These are phyloP conservation scores for Nicotiana knightiana DNA, from an alignment of 257 asterid genomes.

Conservation along the genomic window DNA sequence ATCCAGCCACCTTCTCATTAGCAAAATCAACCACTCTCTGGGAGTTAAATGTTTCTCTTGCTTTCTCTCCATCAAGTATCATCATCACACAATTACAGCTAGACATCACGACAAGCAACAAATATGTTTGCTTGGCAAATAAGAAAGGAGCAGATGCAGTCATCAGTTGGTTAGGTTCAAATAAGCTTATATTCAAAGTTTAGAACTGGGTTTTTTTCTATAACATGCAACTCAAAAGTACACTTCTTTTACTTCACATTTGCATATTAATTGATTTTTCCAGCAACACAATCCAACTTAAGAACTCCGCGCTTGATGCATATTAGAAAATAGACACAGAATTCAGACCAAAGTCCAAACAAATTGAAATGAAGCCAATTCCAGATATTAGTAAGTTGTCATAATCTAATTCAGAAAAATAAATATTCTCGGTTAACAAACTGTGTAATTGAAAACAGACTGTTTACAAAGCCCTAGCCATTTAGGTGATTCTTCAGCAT, in stretches of 20 bases:
- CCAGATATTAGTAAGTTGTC: background rate
- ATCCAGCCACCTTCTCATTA: background rate
- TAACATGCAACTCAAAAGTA: background rate
- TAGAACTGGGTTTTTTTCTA: background rate
- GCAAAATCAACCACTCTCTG: background rate
- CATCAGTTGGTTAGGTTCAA: background rate
- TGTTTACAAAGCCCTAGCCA: background rate
- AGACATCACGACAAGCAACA: background rate
- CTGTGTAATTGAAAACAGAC: background rate
- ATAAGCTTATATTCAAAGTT: background rate
- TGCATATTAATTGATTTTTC: slow-evolving; percentile 2
- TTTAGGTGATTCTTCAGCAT: background rate
- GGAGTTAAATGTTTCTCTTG: background rate
- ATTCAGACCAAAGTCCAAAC: background rate
- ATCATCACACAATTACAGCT: background rate
- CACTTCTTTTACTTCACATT: background rate
- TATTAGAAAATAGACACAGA: background rate
- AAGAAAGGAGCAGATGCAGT: background rate
- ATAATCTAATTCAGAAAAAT: background rate
- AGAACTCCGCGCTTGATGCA: background rate
- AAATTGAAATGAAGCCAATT: background rate
- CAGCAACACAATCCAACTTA: background rate
- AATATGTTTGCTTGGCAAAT: background rate
- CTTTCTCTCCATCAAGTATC: background rate
- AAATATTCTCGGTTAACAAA: background rate